phyloP scores from a whole-genome alignment of 305 asterid species.

The Solanum chacoense region DNA sequence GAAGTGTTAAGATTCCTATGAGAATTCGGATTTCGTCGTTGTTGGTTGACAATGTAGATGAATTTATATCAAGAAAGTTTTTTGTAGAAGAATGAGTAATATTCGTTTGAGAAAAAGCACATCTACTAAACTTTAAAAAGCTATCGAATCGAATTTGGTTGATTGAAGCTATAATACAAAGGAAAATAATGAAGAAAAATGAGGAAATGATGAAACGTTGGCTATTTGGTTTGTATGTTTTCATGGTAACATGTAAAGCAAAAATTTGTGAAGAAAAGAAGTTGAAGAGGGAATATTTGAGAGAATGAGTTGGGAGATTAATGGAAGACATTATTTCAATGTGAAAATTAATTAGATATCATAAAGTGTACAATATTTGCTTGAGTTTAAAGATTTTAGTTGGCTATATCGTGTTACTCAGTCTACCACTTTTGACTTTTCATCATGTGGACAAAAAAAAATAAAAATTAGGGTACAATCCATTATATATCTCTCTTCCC shows the following conservation, averaged over 20 bases:
- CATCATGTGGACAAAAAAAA: neutral
- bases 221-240: conserved; percentile 24
- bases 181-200: conserved; percentile 50
- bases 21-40: conserved; percentile 40
- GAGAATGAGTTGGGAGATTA: neutral
- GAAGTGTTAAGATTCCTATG: conserved; percentile 69
- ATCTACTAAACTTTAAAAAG: conserved; percentile 34
- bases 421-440: conserved; percentile 37
- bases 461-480: neutral
- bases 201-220: conserved; percentile 40
- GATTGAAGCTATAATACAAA: conserved; percentile 53
- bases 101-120: conserved; percentile 22
- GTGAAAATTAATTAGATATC: conserved; percentile 5
- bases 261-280: neutral
- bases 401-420: conserved; percentile 26
- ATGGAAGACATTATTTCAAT: neutral
- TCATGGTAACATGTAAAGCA: conserved; percentile 24
- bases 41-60: conserved; percentile 6
- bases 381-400: conserved; percentile 26
- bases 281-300: neutral
- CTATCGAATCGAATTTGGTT: conserved; percentile 52
- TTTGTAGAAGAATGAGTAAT: neutral
- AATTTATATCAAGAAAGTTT: neutral
- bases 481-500: neutral
- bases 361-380: conserved; percentile 18